Base-by-base conservation (phyloP, 768 basidiomycete species). In the Cystofilobasidium capitatum region DNA sequence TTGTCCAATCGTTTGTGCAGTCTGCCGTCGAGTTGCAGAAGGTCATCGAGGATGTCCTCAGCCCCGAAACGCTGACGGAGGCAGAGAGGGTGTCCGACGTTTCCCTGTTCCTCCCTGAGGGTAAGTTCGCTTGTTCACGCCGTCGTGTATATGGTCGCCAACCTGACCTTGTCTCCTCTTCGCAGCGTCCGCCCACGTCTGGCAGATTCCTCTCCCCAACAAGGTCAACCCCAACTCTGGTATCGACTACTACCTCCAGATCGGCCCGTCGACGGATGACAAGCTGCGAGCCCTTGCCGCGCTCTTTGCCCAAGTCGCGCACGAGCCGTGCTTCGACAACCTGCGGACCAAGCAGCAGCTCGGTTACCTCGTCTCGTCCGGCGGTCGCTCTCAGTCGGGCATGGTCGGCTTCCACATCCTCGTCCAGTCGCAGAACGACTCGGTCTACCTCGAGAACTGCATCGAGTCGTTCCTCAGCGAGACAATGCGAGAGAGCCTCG, bases 341-440 rank as follows among this genome's bases (percentile, higher is more conserved):
- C 82, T 99, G 36, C 86, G 96, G 35, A 97, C 93, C 4, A 86
- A 90, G 75, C 91, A 98, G 74, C 96, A 99, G 76, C 82, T 99
- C 1, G 96, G 96, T 7, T 99, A 99, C 76, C 82, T 96, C 49
- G 93, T 96, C 40, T 83, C 81, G 12, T 70, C 70, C 24, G 67
- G 64, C 33, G 61, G 39, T 16, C 72, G 69, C 82, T 47, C 87
- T 88, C n/a, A 80, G 16, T 49, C 83, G 2, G 85, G 83, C 54
- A 83, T 87, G 69, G 82, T 83, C 70, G 91, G 92, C 9, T 78
- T 92, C 69, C 84, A 89, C 49, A 83, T 98, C 62, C 79, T 91
- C 9, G 82, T 98, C 36, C 96, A 99, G 78, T 89, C 88, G 74
- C 92, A 97, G 78, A 85, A 85, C 64, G 79, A 81, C 13, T 85